phyloP scores from a whole-genome alignment of 2,329 filamentous ascomycete species.

The Rhytidhysteron rufulum region DNA sequence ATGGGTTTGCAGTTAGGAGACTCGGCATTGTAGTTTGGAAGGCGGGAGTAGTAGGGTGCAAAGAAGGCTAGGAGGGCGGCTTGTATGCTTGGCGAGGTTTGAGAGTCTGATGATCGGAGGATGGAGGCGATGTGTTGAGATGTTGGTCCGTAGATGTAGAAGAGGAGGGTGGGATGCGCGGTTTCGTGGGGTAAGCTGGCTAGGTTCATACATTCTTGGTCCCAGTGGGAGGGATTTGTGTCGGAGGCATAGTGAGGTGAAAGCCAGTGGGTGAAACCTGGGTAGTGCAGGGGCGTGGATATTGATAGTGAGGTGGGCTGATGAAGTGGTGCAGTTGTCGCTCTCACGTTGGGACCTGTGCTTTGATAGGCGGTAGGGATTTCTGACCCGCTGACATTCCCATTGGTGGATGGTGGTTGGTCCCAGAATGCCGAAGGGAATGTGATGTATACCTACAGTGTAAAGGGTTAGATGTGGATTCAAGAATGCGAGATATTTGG shows the following conservation, averaged over 20 bases:
- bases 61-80: conserved; percentile 64
- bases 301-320: conserved; percentile 24
- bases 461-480: too few species aligned
- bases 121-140: conserved; percentile 27
- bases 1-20: conserved; percentile 59
- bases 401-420: conserved; percentile 4
- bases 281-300: conserved; percentile 38
- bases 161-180: conserved; percentile 77
- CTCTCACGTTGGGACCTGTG: conserved; percentile 33
- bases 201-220: conserved; percentile 74
- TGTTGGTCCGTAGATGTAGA: conserved; percentile 67
- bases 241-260: conserved; percentile 62
- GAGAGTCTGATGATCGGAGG: conserved; percentile 24
- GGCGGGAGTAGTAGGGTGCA: conserved; percentile 69
- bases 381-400: neutral
- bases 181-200: conserved; percentile 56
- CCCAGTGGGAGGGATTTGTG: conserved; percentile 64
- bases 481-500: neutral
- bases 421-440: conserved; percentile 78
- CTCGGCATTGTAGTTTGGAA: conserved; percentile 61
- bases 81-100: conserved; percentile 39
- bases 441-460: conserved; percentile 44
- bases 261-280: conserved; percentile 74
- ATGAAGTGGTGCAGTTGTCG: conserved; percentile 34
- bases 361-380: conserved; percentile 9